These are phyloP conservation scores for Leucocoprinus leucothites DNA, from an alignment of 768 basidiomycete genomes.

Conservation along the genomic window DNA sequence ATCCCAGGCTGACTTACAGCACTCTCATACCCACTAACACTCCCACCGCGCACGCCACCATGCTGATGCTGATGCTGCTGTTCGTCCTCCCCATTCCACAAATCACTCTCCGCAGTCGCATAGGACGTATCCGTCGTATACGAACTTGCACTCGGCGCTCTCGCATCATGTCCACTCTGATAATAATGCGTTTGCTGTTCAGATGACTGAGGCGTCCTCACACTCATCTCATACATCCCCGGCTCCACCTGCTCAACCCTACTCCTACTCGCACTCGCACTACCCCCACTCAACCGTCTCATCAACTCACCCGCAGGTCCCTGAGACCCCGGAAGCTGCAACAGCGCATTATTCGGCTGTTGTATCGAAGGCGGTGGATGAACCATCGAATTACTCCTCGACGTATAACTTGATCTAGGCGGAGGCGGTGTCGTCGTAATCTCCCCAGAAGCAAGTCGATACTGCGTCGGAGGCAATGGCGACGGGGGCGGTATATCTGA, in stretches of 20 bases:
- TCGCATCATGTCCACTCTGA: conserved; percentile 13
- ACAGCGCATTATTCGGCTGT: background rate
- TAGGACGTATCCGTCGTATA: conserved; percentile 28
- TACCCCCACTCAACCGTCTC: conserved; percentile 13
- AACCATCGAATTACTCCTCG: background rate
- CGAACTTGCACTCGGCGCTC: conserved; percentile 26
- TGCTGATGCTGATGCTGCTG: background rate
- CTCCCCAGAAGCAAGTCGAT: conserved; percentile 44
- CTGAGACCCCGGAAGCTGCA: background rate
- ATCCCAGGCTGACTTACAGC: background rate
- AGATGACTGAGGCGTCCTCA: conserved; percentile 23
- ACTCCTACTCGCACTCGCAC: background rate
- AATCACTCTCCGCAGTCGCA: conserved; percentile 43
- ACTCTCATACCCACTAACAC: conserved; percentile 8
- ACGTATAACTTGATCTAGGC: conserved; percentile 30
- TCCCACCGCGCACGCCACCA: conserved; percentile 10
- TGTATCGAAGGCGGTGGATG: conserved; percentile 7
- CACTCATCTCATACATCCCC: conserved; percentile 37
- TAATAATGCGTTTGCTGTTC: background rate
- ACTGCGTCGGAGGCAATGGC: conserved; percentile 51
- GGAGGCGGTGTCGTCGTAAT: conserved; percentile 41
- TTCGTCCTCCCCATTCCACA: conserved; percentile 27
- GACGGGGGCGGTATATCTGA: conserved; percentile 64
- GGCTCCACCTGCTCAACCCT: conserved; percentile 12
- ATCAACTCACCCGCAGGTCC: conserved; percentile 11